Conservation (phyloP, 2,329 filamentous ascomycete species). For the Pseudocercospora ulei region DNA sequence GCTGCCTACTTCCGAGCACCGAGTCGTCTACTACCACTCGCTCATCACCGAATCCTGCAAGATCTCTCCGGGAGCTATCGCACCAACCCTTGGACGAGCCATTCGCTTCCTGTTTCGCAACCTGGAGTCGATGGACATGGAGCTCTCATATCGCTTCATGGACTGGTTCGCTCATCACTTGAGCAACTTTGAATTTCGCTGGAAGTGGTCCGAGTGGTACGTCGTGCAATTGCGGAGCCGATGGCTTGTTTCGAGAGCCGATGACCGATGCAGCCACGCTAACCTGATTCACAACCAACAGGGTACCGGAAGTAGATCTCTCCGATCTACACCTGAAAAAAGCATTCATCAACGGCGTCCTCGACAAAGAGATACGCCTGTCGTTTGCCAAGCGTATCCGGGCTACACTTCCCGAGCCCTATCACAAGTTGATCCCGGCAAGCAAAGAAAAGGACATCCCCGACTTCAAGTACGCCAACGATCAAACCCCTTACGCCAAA, state of each 20-base stretch:
- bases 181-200: slow-evolving; percentile 97
- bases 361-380: slow-evolving; percentile 94
- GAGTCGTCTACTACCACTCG: slow-evolving; percentile 92
- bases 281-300: slow-evolving; percentile 28
- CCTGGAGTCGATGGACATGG: slow-evolving; percentile 71
- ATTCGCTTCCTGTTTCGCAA: slow-evolving; percentile 86
- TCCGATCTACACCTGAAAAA: slow-evolving; percentile 75
- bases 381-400: slow-evolving; percentile 95
- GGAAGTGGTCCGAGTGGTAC: slow-evolving; percentile 97
- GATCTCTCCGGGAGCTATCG: slow-evolving; percentile 89
- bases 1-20: slow-evolving; percentile 78
- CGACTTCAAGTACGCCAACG: slow-evolving; percentile 77
- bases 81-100: slow-evolving; percentile 81
- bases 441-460: slow-evolving; percentile 94
- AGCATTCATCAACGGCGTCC: slow-evolving; percentile 77
- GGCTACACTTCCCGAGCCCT: slow-evolving; percentile 77
- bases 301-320: slow-evolving; percentile 69
- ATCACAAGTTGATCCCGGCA: slow-evolving; percentile 68
- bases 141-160: slow-evolving; percentile 75
- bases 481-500: slow-evolving; percentile 65
- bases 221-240: slow-evolving; percentile 24
- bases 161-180: slow-evolving; percentile 98
- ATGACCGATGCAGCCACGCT: slow-evolving; percentile 6
- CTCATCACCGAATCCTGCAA: slow-evolving; percentile 93
- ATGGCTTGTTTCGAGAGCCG: slow-evolving; percentile 5